phyloP scores from a whole-genome alignment of 768 basidiomycete species.

The Lactarius sp. region DNA sequence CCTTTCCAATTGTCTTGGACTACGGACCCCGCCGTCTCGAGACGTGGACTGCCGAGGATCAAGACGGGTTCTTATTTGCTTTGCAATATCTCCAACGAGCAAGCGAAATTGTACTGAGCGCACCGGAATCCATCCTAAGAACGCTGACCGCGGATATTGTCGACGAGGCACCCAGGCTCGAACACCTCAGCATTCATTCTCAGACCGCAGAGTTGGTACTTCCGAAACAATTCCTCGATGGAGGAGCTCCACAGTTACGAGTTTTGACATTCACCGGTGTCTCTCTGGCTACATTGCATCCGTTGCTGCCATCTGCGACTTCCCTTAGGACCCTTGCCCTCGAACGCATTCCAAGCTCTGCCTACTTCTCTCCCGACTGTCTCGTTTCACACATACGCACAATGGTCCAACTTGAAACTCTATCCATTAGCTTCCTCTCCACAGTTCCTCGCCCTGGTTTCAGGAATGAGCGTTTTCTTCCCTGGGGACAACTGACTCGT shows the following conservation, averaged over 20 bases:
- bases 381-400: conserved; percentile 7
- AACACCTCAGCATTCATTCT: conserved; percentile 9
- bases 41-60: conserved; percentile 5
- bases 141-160: conserved; percentile 3
- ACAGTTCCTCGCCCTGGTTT: conserved; percentile 14
- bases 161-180: conserved; percentile 9
- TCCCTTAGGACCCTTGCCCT: conserved; percentile 16
- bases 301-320: conserved; percentile 6
- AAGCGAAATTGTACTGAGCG: conserved; percentile 10
- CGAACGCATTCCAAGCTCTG: conserved; percentile 16
- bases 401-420: conserved; percentile 4
- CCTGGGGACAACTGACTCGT: background rate
- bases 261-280: conserved; percentile 9
- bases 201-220: conserved; percentile 14
- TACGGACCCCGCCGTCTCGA: conserved; percentile 8
- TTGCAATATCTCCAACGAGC: conserved; percentile 1
- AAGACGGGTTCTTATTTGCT: background rate
- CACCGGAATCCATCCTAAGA: conserved; percentile 1
- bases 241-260: conserved; percentile 8
- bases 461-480: background rate
- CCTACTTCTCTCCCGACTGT: conserved; percentile 10
- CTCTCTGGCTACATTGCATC: conserved; percentile 1
- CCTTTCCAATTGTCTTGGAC: conserved; percentile 14
- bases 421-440: conserved; percentile 17
- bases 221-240: conserved; percentile 11